A percentile compares a stretch with the other conserved stretches of the same genome.
Conservation (phyloP, 2,329 filamentous ascomycete genomes). For the Bipolaris cookei region DNA sequence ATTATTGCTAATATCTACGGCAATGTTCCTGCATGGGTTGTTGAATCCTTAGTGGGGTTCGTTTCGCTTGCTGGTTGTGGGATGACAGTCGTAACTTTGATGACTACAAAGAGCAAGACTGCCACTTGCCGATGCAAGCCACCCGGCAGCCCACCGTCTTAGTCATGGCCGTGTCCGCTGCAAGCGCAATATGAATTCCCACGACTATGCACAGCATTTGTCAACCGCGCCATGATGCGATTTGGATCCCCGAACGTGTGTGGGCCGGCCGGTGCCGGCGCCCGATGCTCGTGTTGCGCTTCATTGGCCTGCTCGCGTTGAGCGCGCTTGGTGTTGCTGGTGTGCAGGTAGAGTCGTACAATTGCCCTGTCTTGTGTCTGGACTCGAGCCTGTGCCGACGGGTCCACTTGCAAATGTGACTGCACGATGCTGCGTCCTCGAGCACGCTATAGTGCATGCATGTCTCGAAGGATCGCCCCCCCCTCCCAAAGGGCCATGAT, state of each 20-base stretch:
- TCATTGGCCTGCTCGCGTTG: neutral
- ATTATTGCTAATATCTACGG: slow-evolving; percentile 1
- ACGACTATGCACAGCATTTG: neutral
- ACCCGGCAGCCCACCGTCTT: slow-evolving; percentile 8
- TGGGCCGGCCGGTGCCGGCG: neutral
- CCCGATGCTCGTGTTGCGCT: neutral
- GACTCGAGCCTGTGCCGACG: neutral
- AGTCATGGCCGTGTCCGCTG: slow-evolving; percentile 9
- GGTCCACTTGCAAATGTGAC: neutral
- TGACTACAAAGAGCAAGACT: neutral
- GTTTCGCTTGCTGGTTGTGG: slow-evolving; percentile 6
- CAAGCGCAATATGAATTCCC: neutral
- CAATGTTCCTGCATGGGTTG: slow-evolving; percentile 4
- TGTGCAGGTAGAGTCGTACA: neutral
- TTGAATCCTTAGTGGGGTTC: slow-evolving; percentile 6
- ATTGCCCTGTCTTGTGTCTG: neutral
- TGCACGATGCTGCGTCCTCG: neutral
- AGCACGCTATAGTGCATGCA: slow-evolving; percentile 20
- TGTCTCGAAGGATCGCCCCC: slow-evolving; percentile 21
- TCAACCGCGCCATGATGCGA: neutral
- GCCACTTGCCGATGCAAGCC: slow-evolving; percentile 13
- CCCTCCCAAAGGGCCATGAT: slow-evolving; percentile 18
- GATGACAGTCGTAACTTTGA: slow-evolving; percentile 4
- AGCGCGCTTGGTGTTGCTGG: slow-evolving; percentile 1
- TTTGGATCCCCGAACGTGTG: neutral